phyloP scores from a whole-genome alignment of 2,329 filamentous ascomycete species.

The Phyllosticta citribraziliensis region DNA sequence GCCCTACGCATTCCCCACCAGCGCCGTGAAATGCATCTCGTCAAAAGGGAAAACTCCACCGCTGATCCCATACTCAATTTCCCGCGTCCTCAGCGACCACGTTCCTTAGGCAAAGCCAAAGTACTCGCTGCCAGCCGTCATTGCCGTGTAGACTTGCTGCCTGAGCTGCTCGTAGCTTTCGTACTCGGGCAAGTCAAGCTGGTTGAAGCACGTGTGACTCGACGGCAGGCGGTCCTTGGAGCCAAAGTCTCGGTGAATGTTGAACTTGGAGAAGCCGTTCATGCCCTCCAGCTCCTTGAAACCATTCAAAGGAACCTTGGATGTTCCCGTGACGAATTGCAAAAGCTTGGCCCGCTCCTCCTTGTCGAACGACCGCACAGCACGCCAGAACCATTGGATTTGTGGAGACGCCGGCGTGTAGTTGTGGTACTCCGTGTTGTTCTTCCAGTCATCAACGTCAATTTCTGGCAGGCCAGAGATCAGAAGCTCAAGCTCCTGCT shows the following conservation, averaged over 20 bases:
- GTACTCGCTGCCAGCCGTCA: slow-evolving; percentile 94
- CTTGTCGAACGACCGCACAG: slow-evolving; percentile 93
- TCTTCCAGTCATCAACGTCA: slow-evolving; percentile 98
- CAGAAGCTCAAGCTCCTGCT: slow-evolving; percentile 90
- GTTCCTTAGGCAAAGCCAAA: slow-evolving; percentile 83
- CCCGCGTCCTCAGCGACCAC: slow-evolving; percentile 2
- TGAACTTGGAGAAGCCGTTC: slow-evolving; percentile 97
- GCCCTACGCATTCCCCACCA: not conserved
- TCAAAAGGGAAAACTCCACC: not conserved
- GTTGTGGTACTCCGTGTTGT: slow-evolving; percentile 97
- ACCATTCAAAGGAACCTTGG: slow-evolving; percentile 94
- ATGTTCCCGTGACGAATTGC: slow-evolving; percentile 96
- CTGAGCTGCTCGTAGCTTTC: slow-evolving; percentile 89
- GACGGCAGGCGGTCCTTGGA: slow-evolving; percentile 92
- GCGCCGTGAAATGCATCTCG: not conserved
- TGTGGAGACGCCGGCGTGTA: slow-evolving; percentile 90
- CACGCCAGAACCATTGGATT: slow-evolving; percentile 99
- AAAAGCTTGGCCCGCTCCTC: slow-evolving; percentile 95
- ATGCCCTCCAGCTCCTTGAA: slow-evolving; percentile 99
- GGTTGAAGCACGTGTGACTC: slow-evolving; percentile 98
- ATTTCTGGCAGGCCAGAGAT: slow-evolving; percentile 97
- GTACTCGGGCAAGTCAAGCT: slow-evolving; percentile 96
- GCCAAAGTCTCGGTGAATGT: slow-evolving; percentile 96
- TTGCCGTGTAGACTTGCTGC: slow-evolving; percentile 82
- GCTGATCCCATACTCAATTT: not conserved